Percentiles rank a stretch among this genome's conserved stretches.
phyloP scores from a whole-genome alignment of 306 rosid genomes.

The Carpinus viminea region DNA sequence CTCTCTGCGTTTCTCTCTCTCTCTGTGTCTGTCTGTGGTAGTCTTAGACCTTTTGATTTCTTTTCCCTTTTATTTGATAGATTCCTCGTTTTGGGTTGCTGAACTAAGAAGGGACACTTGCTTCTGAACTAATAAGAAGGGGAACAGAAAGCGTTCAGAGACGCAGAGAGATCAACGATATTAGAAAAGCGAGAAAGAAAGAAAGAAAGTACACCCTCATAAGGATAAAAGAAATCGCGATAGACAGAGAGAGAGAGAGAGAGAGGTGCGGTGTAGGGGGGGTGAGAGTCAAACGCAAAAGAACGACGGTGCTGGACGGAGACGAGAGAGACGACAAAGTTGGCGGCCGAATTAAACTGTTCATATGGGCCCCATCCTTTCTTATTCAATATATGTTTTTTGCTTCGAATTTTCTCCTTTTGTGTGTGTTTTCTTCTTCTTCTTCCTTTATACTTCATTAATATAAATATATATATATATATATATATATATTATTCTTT shows the following conservation, averaged over 20 bases:
- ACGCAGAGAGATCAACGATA: conserved; percentile 26
- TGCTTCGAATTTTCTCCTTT: not conserved
- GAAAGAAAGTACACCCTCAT: conserved; percentile 14
- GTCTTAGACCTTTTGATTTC: not conserved
- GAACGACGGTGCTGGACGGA: conserved; percentile 70
- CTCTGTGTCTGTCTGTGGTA: not conserved
- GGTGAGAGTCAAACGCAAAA: conserved; percentile 49
- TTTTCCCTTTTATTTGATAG: conserved; percentile 21
- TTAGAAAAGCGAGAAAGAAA: not conserved
- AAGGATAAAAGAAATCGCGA: conserved; percentile 26
- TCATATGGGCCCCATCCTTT: conserved; percentile 47
- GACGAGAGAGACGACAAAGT: conserved; percentile 92
- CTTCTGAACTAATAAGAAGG: conserved; percentile 31
- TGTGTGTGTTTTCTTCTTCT: not conserved
- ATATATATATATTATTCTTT: not conserved
- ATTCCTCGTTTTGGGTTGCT: conserved; percentile 51
- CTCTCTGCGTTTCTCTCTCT: not conserved
- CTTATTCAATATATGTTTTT: not conserved
- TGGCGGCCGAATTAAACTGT: conserved; percentile 81
- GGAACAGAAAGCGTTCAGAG: conserved; percentile 33
- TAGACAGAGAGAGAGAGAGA: conserved; percentile 18
- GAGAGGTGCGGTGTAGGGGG: conserved; percentile 8
- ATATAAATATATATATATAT: too few species aligned
- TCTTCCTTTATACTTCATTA: not conserved
- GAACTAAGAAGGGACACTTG: conserved; percentile 37